Evolutionary conservation across 2,329 filamentous ascomycete species (phyloP).

Genomic region (Thielaviopsis ethacetica): DNA sequence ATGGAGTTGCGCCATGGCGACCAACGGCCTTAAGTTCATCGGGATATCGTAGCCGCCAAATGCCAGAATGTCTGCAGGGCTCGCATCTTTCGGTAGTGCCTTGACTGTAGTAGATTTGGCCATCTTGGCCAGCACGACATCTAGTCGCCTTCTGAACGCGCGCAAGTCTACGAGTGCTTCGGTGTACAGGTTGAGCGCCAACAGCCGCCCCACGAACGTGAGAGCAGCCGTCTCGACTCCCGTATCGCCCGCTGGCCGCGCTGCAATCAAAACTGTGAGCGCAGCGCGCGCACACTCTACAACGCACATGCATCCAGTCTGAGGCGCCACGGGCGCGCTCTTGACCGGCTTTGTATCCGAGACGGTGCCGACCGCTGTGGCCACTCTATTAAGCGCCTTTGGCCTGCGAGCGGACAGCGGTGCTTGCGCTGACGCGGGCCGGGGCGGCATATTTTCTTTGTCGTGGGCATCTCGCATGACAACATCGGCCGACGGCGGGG

Average conservation of each 20-base stretch:
- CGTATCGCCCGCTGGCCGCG: conserved; percentile 23
- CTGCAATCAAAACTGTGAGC: conserved; percentile 39
- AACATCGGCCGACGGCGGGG: background rate
- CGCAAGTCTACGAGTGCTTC: conserved; percentile 53
- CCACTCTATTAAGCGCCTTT: conserved; percentile 41
- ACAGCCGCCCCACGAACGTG: conserved; percentile 48
- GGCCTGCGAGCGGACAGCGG: conserved; percentile 44
- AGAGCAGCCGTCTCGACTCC: conserved; percentile 62
- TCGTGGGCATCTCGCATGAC: background rate
- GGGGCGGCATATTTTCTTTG: conserved; percentile 5
- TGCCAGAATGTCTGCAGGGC: conserved; percentile 37
- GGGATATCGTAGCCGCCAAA: conserved; percentile 32
- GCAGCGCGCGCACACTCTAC: conserved; percentile 55
- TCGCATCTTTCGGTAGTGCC: conserved; percentile 17
- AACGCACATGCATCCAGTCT: conserved; percentile 34
- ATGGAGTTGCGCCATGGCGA: conserved; percentile 49
- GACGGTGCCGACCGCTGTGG: conserved; percentile 29
- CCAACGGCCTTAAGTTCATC: conserved; percentile 31
- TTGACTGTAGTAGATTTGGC: conserved; percentile 21
- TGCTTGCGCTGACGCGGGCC: conserved; percentile 4
- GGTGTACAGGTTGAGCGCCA: conserved; percentile 48
- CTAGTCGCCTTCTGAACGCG: conserved; percentile 46
- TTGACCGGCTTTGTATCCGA: conserved; percentile 20
- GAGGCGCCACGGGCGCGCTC: conserved; percentile 16
- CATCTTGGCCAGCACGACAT: conserved; percentile 18